Percentiles rank a stretch among this genome's conserved stretches.
phyloP scores from a whole-genome alignment of 208 protist genomes.

The Acanthamoeba lenticulata region DNA sequence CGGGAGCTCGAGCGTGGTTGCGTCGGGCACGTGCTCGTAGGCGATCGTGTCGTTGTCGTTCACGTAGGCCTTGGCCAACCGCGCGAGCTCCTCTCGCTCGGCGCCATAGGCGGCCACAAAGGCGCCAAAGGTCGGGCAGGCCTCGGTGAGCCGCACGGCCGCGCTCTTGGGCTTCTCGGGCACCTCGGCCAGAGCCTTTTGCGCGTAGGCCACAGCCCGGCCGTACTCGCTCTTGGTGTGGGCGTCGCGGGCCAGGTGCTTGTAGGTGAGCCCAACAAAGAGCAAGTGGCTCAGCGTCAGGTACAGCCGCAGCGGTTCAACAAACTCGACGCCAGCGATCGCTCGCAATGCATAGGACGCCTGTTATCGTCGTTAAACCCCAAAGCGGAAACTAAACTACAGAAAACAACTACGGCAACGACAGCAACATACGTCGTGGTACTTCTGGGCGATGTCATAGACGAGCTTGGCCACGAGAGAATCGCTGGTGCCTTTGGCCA shows the following conservation, averaged over 20 bases:
- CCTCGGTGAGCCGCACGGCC: background rate
- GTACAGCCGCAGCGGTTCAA: background rate
- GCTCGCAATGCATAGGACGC: background rate
- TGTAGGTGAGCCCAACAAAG: background rate
- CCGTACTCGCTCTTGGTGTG: constrained; percentile 33
- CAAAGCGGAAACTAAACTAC: too few species aligned
- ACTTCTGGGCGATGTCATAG: background rate
- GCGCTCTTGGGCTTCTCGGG: constrained; percentile 26
- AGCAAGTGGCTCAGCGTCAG: background rate
- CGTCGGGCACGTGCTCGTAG: background rate
- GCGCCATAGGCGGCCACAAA: background rate
- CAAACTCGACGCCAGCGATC: background rate
- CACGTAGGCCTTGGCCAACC: background rate
- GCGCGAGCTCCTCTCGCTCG: background rate
- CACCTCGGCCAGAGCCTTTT: background rate
- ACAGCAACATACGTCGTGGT: background rate
- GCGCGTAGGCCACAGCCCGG: background rate
- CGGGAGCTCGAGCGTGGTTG: background rate
- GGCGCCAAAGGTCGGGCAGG: background rate
- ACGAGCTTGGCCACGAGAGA: background rate
- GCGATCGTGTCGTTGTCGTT: background rate
- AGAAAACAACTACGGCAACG: background rate
- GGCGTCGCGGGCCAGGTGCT: constrained; percentile 4
- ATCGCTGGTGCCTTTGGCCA: constrained; percentile 30
- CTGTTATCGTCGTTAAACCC: background rate